phyloP scores from a whole-genome alignment of 306 rosid genomes.

The Ceratonia siliqua region DNA sequence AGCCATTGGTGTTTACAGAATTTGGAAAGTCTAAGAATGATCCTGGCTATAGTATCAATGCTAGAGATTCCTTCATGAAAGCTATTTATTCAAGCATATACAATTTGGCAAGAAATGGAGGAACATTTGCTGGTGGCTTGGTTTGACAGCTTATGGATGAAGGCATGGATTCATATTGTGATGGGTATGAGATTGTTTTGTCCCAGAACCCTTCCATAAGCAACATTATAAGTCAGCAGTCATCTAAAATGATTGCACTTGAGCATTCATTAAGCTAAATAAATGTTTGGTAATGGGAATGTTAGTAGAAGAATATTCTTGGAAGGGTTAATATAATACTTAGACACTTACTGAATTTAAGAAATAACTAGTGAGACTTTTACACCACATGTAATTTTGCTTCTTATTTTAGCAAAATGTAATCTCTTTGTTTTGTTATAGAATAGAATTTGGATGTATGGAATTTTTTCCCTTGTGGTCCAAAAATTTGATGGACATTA shows the following conservation, averaged over 20 bases:
- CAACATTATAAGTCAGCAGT: conserved; percentile 32
- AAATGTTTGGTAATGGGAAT: too few species aligned
- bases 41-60: conserved; percentile 14
- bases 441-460: too few species aligned
- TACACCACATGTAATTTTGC: too few species aligned
- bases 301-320: too few species aligned
- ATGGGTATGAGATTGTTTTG: conserved; percentile 46
- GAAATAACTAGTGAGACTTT: too few species aligned
- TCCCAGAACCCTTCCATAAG: conserved; percentile 32
- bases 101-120: conserved; percentile 29
- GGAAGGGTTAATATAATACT: too few species aligned
- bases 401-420: too few species aligned
- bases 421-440: too few species aligned
- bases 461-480: too few species aligned
- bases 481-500: too few species aligned
- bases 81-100: conserved; percentile 31
- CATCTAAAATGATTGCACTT: conserved; percentile 23
- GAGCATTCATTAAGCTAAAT: too few species aligned
- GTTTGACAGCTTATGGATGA: conserved; percentile 44
- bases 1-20: conserved; percentile 42
- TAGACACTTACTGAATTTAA: too few species aligned
- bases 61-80: conserved; percentile 31
- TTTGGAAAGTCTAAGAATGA: conserved; percentile 41
- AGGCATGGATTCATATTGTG: conserved; percentile 41
- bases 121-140: conserved; percentile 43